Evolutionary conservation across 129 eudicot species (phyloP), one percentile per base, ranked within the genome.

Genomic region (Helianthus tuberosus): DNA sequence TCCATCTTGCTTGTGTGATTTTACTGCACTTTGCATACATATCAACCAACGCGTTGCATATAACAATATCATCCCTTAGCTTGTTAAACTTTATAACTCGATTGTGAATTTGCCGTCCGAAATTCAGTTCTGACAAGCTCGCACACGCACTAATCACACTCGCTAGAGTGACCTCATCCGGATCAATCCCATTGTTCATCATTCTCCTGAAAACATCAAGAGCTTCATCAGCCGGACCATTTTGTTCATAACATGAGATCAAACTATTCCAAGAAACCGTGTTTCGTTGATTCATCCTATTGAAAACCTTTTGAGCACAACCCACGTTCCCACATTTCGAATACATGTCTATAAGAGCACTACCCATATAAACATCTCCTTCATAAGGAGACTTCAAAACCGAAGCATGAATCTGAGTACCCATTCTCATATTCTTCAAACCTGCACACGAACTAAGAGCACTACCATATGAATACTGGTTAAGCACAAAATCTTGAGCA

Each of bases 371-470:
- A 71, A 81, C 82, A 59, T 81, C 71, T 15, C 20, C 15, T 23
- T 54, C 63, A 10, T 71, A 81, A 3, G 78, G 81, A 55, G 86
- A 82, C 53, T 82, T 82, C 14, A 46, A 36, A 39, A 82, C 17
- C 8, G 76, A 60, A 67, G 57, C 82, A 52, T 82, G 82, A 72
- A 81, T 76, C 65, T 77, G 86, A 57, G 41, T 61, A 67, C 86
- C 86, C 76, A 73, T 72, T 67, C 59, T 68, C 60, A 73, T 11
- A 77, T 82, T 52, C 41, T 69, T 68, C 66, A 60, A 72, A 39
- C 82, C 86, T 1, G 86, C 68, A 73, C 86, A 82, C 3, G 83
- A 70, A n/a, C 76, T 82, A 72, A 82, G 86, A 6, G 73, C 79
- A 44, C 86, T 77, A 5, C 83, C 86, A 36, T 77, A 73, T 1